Evolutionary conservation across 306 rosid genomes (phyloP).

Genomic region (Mucuna pruriens): DNA sequence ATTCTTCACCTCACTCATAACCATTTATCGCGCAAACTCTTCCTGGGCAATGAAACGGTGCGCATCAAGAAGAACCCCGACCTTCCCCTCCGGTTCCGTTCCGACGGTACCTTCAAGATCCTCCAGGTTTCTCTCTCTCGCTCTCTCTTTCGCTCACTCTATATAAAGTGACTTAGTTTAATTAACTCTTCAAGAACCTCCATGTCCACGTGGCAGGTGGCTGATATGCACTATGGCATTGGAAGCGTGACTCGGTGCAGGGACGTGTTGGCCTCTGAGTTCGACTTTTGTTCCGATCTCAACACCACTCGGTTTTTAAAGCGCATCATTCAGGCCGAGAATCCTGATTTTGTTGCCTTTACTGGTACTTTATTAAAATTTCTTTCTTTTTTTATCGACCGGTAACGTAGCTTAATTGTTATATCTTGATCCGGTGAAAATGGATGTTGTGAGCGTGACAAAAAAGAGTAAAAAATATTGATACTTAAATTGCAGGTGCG

Average conservation of each 20-base stretch:
- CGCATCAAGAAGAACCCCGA: slow-evolving; percentile 56
- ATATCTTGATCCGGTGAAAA: neutral
- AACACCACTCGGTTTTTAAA: slow-evolving; percentile 72
- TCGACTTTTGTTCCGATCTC: slow-evolving; percentile 77
- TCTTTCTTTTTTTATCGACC: neutral
- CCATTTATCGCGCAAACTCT: slow-evolving; percentile 42
- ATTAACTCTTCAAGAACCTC: neutral
- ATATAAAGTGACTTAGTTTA: too few species aligned
- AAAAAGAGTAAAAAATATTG: neutral
- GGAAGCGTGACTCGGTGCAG: slow-evolving; percentile 72
- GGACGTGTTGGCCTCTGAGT: slow-evolving; percentile 72
- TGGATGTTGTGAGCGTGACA: neutral
- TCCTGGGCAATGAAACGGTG: slow-evolving; percentile 45
- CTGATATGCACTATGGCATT: slow-evolving; percentile 90
- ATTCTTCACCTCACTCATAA: slow-evolving; percentile 48
- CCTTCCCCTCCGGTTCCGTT: slow-evolving; percentile 85
- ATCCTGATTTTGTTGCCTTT: slow-evolving; percentile 88
- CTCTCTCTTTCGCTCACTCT: too few species aligned
- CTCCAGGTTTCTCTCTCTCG: slow-evolving; percentile 59
- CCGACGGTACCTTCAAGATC: slow-evolving; percentile 88
- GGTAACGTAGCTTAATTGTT: neutral
- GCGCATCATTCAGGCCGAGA: slow-evolving; percentile 65
- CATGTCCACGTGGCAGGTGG: slow-evolving; percentile 52
- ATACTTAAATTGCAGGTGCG: neutral
- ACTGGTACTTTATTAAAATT: slow-evolving; percentile 57